Conservation (phyloP, 176 grass and related monocot genomes). For the Carex pumila region DNA sequence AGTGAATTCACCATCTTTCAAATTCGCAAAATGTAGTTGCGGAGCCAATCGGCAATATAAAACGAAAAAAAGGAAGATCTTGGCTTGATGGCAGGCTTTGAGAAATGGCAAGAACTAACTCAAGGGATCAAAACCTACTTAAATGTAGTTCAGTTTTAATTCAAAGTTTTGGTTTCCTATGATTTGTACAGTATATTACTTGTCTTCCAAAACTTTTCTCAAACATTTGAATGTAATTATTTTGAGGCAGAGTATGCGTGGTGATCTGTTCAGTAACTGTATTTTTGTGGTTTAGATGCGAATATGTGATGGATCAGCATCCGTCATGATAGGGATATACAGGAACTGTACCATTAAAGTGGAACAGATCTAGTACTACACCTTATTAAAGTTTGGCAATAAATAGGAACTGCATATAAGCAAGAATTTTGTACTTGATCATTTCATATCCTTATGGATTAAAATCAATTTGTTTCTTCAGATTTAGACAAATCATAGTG, state of each 20-base stretch:
- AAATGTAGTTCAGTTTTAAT: background rate
- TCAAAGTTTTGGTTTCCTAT: background rate
- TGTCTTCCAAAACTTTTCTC: background rate
- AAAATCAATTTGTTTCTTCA: background rate
- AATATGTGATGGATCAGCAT: background rate
- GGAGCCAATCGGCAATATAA: background rate
- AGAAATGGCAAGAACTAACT: background rate
- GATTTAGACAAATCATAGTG: background rate
- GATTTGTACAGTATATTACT: background rate
- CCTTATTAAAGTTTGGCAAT: no score
- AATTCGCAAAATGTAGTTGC: background rate
- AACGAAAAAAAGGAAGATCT: background rate
- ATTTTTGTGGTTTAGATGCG: background rate
- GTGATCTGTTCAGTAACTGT: background rate
- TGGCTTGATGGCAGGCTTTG: background rate
- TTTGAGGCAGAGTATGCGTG: background rate
- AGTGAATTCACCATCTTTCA: background rate
- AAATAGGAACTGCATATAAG: background rate
- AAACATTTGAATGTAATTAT: slow-evolving; percentile 4
- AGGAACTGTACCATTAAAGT: background rate
- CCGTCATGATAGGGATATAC: background rate
- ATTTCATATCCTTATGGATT: background rate
- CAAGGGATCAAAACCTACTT: background rate
- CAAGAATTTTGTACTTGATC: background rate
- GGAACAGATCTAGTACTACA: background rate